Conservation (phyloP, 2,329 filamentous ascomycete genomes). For the Claviceps quebecensis region DNA sequence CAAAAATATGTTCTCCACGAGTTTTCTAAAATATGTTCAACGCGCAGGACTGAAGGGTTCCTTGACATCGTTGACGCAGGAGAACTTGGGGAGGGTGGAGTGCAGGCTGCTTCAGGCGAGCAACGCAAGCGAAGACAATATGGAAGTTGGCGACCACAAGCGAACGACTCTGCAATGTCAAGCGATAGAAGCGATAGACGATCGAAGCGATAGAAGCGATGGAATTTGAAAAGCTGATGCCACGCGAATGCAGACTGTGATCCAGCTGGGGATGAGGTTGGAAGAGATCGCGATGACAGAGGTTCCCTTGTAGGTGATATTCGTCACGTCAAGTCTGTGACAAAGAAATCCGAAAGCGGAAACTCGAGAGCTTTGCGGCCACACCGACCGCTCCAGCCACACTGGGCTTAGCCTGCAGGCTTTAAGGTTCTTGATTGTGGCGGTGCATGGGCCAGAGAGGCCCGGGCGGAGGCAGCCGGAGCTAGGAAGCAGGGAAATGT, state of each 20-base stretch:
- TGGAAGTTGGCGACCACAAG: neutral
- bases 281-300: neutral
- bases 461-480: conserved; percentile 3
- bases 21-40: conserved; percentile 17
- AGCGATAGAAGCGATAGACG: neutral
- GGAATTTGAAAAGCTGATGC: too few relatives aligned
- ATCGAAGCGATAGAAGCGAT: neutral
- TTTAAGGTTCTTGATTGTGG: neutral
- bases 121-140: neutral
- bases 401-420: neutral
- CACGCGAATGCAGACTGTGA: neutral
- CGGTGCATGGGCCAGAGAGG: conserved; percentile 1
- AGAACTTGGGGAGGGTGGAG: neutral
- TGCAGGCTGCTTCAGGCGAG: neutral
- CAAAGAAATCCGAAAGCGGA: neutral
- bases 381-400: neutral
- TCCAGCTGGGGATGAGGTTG: neutral
- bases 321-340: neutral
- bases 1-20: conserved; percentile 15
- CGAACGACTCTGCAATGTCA: neutral
- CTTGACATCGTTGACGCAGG: conserved; percentile 17
- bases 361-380: neutral
- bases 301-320: neutral
- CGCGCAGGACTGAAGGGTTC: conserved; percentile 16
- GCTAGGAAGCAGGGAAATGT: neutral